Conservation (phyloP, 164 flowering plant genomes). For the Paratinospora sagittata region DNA sequence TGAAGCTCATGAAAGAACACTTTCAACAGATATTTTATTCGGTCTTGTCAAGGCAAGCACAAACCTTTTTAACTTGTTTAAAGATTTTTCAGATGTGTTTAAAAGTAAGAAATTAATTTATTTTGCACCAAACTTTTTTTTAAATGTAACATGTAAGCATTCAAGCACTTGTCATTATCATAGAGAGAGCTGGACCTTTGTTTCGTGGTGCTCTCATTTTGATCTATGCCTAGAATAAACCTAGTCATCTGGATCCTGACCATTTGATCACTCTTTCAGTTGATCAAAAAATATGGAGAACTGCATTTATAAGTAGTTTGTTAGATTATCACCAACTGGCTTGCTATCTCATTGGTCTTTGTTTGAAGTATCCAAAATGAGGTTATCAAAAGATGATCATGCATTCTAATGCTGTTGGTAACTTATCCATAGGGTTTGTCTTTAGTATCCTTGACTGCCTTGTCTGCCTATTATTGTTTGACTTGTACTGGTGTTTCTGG, state of each 20-base stretch:
- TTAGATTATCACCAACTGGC: background rate
- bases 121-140: too few relatives aligned
- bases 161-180: too few relatives aligned
- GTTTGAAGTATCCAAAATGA: background rate
- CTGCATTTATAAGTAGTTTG: background rate
- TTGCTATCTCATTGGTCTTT: background rate
- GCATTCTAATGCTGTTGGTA: background rate
- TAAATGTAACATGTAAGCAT: too few relatives aligned
- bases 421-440: background rate
- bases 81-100: too few relatives aligned
- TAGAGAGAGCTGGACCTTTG: too few relatives aligned
- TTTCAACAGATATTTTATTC: slow-evolving; percentile 90
- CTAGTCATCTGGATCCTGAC: background rate
- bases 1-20: slow-evolving; percentile 97
- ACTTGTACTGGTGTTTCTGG: slow-evolving; percentile 9
- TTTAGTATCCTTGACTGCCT: background rate
- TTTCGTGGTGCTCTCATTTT: too few relatives aligned
- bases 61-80: background rate
- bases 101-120: too few relatives aligned
- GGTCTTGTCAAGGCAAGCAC: slow-evolving; percentile 82
- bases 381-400: background rate
- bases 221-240: background rate
- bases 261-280: background rate
- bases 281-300: background rate
- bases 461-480: background rate